Base-by-base conservation (phyloP, 352 stramenopile genomes). In the Pythium aristosporum region DNA sequence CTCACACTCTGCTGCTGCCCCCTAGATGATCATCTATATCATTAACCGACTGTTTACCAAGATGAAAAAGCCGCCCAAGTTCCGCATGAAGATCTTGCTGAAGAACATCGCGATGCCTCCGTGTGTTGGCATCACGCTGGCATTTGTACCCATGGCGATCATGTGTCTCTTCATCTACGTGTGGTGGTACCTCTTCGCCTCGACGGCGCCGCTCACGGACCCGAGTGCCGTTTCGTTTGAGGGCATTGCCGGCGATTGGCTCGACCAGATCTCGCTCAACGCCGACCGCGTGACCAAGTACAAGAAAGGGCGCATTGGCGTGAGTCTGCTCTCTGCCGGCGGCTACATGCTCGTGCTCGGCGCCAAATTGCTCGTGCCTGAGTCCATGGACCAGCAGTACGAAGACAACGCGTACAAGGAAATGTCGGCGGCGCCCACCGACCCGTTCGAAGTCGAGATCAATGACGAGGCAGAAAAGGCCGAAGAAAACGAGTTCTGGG, bases 11-110 rank as follows among this genome's bases (percentile, higher is more conserved):
- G 42, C 25, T 63, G 57, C 0, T 57, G 49, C 7, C 23, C 30
- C 50, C 25, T 65, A 91, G 79, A 86, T 89, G 37, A 77, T 98
- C 37, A 79, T 98, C 59, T 99, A 95, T 83, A 69, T 85, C 49
- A 90, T 98, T 51, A 98, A 98, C 57, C 87, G 96, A 0, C 57
- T 98, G 12, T 87, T 98, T 36, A 99, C 97, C 2, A 98, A 97
- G 71, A 89, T 98, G 71, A 96, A 97, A 64, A 89, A 97, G 69
- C 94, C 96, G 21, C 96, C 96, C 5, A 82, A 85, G 52, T 98
- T 98, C 69, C 91, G 96, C 55, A 91, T 94, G 66, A 88, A 85
- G 49, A 79, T 92, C 32, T 67, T 99, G 20, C 88, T 98, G 42
- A 88, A 89, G 51, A 96, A 97, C 50, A 82, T 98, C 23, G 82